A percentile compares a stretch with the other conserved stretches of the same genome.
These are phyloP conservation scores for Aspergillus ostianus DNA, from an alignment of 495 filamentous ascomycete genomes.

Conservation along the genomic window DNA sequence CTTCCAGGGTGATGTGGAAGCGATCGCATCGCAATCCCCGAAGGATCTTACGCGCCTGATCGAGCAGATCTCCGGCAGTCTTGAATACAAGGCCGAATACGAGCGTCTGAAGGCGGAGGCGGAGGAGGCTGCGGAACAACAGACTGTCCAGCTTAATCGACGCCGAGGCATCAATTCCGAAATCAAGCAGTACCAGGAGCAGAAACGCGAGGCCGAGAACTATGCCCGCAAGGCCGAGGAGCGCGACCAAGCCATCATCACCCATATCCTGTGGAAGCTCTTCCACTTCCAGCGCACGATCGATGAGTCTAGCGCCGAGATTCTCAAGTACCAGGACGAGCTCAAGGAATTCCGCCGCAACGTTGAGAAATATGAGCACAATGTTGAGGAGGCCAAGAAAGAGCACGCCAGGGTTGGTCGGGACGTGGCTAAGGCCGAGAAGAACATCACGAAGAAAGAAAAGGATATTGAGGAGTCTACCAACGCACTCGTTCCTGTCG, in stretches of 20 bases:
- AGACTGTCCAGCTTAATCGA: slow-evolving; percentile 80
- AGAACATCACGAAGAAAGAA: slow-evolving; percentile 77
- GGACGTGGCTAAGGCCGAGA: slow-evolving; percentile 79
- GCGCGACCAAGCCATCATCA: slow-evolving; percentile 87
- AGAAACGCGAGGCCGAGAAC: slow-evolving; percentile 93
- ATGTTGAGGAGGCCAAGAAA: slow-evolving; percentile 81
- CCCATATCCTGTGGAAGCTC: slow-evolving; percentile 94
- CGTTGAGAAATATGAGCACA: slow-evolving; percentile 79
- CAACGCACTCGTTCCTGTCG: slow-evolving; percentile 80
- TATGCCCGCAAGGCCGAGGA: slow-evolving; percentile 86
- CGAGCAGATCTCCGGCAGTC: slow-evolving; percentile 94
- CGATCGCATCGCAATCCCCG: slow-evolving; percentile 92
- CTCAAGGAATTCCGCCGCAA: slow-evolving; percentile 89
- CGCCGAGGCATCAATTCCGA: slow-evolving; percentile 95
- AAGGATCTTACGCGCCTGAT: slow-evolving; percentile 93
- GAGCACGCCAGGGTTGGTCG: slow-evolving; percentile 77
- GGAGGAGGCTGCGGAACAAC: slow-evolving; percentile 83
- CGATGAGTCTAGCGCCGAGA: slow-evolving; percentile 85
- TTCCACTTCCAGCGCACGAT: slow-evolving; percentile 94
- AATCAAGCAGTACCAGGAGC: slow-evolving; percentile 94
- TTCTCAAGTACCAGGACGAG: slow-evolving; percentile 92
- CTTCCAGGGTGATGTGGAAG: slow-evolving; percentile 97
- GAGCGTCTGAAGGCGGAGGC: slow-evolving; percentile 81
- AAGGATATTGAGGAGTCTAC: slow-evolving; percentile 85
- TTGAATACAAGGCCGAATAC: slow-evolving; percentile 95